These are phyloP conservation scores for Barbarea vulgaris DNA, from an alignment of 345 rosid genomes.

Conservation along the genomic window DNA sequence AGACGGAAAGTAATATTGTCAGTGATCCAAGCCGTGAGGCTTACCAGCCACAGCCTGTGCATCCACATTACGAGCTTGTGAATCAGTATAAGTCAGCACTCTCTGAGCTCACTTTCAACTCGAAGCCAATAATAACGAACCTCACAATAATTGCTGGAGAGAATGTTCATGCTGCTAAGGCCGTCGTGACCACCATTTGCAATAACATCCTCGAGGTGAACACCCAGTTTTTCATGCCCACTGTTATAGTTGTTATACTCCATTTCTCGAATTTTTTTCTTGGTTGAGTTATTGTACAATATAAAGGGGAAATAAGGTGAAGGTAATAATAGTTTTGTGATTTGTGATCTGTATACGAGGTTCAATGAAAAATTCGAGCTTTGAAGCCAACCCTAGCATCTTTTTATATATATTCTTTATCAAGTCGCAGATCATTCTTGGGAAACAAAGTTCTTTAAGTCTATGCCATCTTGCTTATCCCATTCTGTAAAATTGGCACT, in stretches of 20 bases:
- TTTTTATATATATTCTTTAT: slow-evolving; percentile 10
- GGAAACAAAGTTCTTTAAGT: slow-evolving; percentile 11
- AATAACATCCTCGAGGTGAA: slow-evolving; percentile 96
- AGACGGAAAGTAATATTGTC: slow-evolving; percentile 41
- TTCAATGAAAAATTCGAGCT: slow-evolving; percentile 48
- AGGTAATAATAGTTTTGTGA: slow-evolving; percentile 14
- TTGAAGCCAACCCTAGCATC: slow-evolving; percentile 31
- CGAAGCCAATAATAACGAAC: slow-evolving; percentile 95
- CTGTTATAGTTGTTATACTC: slow-evolving; percentile 39
- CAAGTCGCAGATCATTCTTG: slow-evolving; percentile 11
- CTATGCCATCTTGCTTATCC: slow-evolving; percentile 11
- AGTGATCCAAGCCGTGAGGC: slow-evolving; percentile 59
- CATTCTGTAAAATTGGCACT: slow-evolving; percentile 8
- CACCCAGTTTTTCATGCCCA: slow-evolving; percentile 51
- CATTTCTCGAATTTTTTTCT: slow-evolving; percentile 26
- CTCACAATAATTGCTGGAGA: slow-evolving; percentile 97
- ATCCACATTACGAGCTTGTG: slow-evolving; percentile 84
- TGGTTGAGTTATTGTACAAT: slow-evolving; percentile 47
- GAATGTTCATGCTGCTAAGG: slow-evolving; percentile 83
- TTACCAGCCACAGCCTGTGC: slow-evolving; percentile 79
- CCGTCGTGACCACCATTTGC: slow-evolving; percentile 78
- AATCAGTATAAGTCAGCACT: slow-evolving; percentile 86
- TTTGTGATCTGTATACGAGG: slow-evolving; percentile 52
- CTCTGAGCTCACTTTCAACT: slow-evolving; percentile 92
- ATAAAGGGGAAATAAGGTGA: slow-evolving; percentile 31